A percentile compares a stretch with the other conserved stretches of the same genome.
Conservation (phyloP, 2,329 filamentous ascomycete genomes). For the Albophoma yamanashiensis region DNA sequence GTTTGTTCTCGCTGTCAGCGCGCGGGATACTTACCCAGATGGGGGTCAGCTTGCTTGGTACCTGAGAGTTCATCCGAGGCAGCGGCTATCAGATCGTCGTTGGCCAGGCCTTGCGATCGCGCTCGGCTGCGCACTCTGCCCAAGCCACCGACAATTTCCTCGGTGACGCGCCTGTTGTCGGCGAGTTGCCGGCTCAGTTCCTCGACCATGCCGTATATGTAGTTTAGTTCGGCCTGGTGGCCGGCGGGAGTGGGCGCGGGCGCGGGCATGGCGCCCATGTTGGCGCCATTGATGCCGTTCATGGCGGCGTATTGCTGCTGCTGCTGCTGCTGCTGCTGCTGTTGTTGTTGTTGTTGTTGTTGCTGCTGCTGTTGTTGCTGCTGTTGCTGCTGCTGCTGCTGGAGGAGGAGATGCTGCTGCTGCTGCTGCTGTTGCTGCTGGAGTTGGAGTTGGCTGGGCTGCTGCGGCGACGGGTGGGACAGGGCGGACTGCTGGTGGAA, state of each 20-base stretch:
- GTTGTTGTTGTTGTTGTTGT: slow-evolving; percentile 7
- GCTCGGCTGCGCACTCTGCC: slow-evolving; percentile 50
- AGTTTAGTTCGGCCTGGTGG: slow-evolving; percentile 57
- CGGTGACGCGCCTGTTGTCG: slow-evolving; percentile 49
- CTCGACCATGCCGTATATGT: slow-evolving; percentile 59
- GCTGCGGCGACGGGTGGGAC: background rate
- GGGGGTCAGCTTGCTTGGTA: slow-evolving; percentile 13
- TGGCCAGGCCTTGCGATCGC: slow-evolving; percentile 37
- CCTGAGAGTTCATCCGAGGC: slow-evolving; percentile 47
- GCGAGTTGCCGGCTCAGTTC: slow-evolving; percentile 53
- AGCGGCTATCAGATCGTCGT: slow-evolving; percentile 46
- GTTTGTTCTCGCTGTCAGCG: background rate
- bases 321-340: slow-evolving; percentile 3
- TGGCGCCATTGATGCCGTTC: slow-evolving; percentile 40
- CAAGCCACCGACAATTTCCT: slow-evolving; percentile 52
- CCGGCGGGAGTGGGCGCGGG: slow-evolving; percentile 51
- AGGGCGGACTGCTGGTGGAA: too few species aligned
- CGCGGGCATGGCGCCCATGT: slow-evolving; percentile 31
- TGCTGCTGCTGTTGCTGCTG: slow-evolving; percentile 8
- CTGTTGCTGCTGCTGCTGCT: slow-evolving; percentile 3
- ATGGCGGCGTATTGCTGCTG: slow-evolving; percentile 19
- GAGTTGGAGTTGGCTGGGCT: slow-evolving; percentile 5
- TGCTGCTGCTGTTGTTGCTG: slow-evolving; percentile 4
- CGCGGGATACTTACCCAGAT: background rate
- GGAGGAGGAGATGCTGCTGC: slow-evolving; percentile 4